A percentile compares a stretch with the other conserved stretches of the same genome.
Evolutionary conservation across 306 rosid genomes (phyloP).

Genomic region (Arachis hypogaea): DNA sequence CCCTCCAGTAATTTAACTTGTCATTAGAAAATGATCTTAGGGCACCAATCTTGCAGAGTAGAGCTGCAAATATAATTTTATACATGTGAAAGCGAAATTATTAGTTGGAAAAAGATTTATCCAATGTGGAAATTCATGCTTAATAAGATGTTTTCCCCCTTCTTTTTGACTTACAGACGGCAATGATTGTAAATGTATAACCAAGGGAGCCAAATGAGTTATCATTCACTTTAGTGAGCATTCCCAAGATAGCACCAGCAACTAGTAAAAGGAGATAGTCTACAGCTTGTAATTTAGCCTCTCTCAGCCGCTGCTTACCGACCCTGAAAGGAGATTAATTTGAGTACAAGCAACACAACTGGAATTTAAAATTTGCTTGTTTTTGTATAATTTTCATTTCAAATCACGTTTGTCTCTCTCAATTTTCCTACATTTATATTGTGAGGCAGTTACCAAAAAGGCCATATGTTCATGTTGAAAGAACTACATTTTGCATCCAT

Average conservation of each 20-base stretch:
- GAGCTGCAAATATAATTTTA: conserved; percentile 54
- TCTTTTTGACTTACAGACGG: conserved; percentile 61
- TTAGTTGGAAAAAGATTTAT: not conserved
- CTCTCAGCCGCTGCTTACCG: conserved; percentile 65
- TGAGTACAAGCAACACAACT: conserved; percentile 21
- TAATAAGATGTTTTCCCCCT: not conserved
- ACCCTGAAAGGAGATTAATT: conserved; percentile 52
- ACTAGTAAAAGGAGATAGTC: conserved; percentile 71
- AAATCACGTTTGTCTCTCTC: too few relatives aligned
- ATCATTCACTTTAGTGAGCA: conserved; percentile 66
- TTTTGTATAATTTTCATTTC: too few relatives aligned
- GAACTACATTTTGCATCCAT: not conserved
- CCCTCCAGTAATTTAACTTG: conserved; percentile 78
- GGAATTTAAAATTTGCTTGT: too few relatives aligned
- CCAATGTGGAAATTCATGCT: not conserved
- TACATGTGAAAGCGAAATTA: conserved; percentile 21
- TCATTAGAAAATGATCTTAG: conserved; percentile 75
- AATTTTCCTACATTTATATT: not conserved
- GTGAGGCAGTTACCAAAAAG: not conserved
- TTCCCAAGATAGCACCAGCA: conserved; percentile 72
- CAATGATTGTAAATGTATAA: conserved; percentile 67
- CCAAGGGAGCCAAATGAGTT: conserved; percentile 63
- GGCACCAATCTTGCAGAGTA: conserved; percentile 78
- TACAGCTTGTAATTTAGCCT: conserved; percentile 54
- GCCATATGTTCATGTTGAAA: conserved; percentile 13